Evolutionary conservation across 148 eudicot genomes (phyloP).

Genomic region (Oxyria digyna): DNA sequence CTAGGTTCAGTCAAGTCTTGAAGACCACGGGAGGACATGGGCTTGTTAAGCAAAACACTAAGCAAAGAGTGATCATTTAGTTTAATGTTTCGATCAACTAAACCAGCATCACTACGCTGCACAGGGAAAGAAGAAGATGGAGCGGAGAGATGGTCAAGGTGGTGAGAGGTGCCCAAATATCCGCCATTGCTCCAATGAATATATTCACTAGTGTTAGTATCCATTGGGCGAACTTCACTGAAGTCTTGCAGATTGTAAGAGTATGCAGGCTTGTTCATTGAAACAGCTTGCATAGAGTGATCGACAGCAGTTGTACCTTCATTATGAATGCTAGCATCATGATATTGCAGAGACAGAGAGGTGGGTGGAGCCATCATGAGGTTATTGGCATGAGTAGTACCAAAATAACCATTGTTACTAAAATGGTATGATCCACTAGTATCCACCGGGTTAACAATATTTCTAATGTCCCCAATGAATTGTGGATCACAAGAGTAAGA

Average conservation of each 20-base stretch:
- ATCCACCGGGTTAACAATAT: constrained; percentile 13
- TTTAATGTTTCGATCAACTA: neutral
- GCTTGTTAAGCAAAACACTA: neutral
- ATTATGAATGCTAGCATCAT: constrained; percentile 6
- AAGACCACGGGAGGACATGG: neutral
- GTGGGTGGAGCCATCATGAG: constrained; percentile 1
- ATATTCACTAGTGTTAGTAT: constrained; percentile 8
- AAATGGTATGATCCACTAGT: constrained; percentile 11
- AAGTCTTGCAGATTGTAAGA: constrained; percentile 14
- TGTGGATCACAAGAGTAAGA: constrained; percentile 14
- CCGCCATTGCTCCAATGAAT: constrained; percentile 12
- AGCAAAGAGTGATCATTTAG: neutral
- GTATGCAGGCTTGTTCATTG: neutral
- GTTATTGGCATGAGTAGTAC: constrained; percentile 5
- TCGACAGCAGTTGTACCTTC: neutral
- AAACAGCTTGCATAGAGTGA: neutral
- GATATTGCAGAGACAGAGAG: neutral
- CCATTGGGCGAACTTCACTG: constrained; percentile 13
- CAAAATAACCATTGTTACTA: constrained; percentile 6
- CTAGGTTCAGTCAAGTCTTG: neutral
- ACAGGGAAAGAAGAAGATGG: neutral
- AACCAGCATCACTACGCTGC: constrained; percentile 10
- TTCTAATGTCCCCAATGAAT: constrained; percentile 14
- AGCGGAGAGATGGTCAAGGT: constrained; percentile 6
- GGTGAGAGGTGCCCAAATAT: constrained; percentile 1